phyloP scores from a whole-genome alignment of 1,139 yeast species.

The Casaregolazyma suthepensis region DNA sequence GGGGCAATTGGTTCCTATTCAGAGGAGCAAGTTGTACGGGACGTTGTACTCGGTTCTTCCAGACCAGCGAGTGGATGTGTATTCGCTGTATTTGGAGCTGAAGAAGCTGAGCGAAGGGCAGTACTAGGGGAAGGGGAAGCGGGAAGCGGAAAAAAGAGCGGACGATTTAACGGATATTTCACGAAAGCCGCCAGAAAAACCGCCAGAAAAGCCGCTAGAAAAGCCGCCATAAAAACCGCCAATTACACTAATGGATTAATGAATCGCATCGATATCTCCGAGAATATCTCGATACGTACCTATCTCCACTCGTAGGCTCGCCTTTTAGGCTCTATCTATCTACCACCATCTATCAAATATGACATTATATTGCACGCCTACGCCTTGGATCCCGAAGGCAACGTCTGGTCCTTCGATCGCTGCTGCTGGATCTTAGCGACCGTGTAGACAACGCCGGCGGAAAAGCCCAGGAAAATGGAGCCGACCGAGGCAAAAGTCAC shows the following conservation, averaged over 20 bases:
- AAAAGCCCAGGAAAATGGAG: slow-evolving; percentile 86
- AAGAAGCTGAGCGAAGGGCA: slow-evolving; percentile 1
- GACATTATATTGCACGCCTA: slow-evolving; percentile 4
- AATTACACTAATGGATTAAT: not conserved
- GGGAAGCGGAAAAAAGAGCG: too few relatives aligned
- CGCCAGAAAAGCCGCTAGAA: not conserved
- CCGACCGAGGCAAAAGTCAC: slow-evolving; percentile 87
- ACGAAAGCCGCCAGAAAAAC: too few relatives aligned
- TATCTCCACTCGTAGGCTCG: not conserved
- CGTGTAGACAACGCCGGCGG: slow-evolving; percentile 92
- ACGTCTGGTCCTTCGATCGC: slow-evolving; percentile 37
- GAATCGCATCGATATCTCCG: not conserved
- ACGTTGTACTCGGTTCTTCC: slow-evolving; percentile 49
- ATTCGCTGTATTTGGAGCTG: slow-evolving; percentile 17
- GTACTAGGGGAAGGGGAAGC: not conserved
- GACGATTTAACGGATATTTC: too few relatives aligned
- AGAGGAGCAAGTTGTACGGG: slow-evolving; percentile 42
- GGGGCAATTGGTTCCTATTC: slow-evolving; percentile 44
- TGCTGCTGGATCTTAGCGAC: slow-evolving; percentile 81
- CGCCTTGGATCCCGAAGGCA: slow-evolving; percentile 29
- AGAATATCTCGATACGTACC: too few relatives aligned
- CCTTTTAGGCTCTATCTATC: not conserved
- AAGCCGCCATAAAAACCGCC: not conserved
- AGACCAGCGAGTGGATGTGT: slow-evolving; percentile 27
- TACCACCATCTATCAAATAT: not conserved